Evolutionary conservation across 805 yeast genomes (phyloP).

Genomic region (Kazachstania viticola): DNA sequence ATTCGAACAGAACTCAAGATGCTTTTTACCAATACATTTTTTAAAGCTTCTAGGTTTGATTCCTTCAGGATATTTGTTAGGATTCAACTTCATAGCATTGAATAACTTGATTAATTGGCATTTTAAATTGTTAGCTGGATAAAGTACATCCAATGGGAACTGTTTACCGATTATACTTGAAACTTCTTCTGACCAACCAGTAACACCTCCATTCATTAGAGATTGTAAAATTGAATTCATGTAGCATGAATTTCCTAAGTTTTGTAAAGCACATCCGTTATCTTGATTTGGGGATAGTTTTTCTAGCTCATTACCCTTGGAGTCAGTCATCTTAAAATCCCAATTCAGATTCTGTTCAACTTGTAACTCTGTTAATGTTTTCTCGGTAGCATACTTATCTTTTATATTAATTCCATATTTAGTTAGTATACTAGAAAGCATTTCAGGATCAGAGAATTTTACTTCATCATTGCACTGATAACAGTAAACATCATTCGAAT

Average conservation of each 20-base stretch:
- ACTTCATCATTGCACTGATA: constrained; percentile 85
- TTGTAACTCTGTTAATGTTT: constrained; percentile 77
- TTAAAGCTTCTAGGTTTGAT: constrained; percentile 70
- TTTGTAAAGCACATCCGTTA: constrained; percentile 75
- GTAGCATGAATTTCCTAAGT: constrained; percentile 90
- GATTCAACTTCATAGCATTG: constrained; percentile 51
- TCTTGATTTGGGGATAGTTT: constrained; percentile 33
- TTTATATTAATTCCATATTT: constrained; percentile 59
- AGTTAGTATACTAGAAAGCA: constrained; percentile 28
- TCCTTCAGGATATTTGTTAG: constrained; percentile 55
- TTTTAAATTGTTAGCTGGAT: constrained; percentile 55
- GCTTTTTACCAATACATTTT: constrained; percentile 60
- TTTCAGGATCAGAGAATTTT: constrained; percentile 42
- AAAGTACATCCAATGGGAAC: constrained; percentile 30
- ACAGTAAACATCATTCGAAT: constrained; percentile 73
- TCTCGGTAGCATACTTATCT: constrained; percentile 60
- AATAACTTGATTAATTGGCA: constrained; percentile 70
- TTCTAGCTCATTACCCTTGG: constrained; percentile 49
- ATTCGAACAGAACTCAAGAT: constrained; percentile 74
- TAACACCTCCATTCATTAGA: constrained; percentile 35
- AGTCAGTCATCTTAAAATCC: constrained; percentile 77
- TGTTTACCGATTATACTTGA: constrained; percentile 13
- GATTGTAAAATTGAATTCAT: constrained; percentile 71
- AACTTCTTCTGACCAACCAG: constrained; percentile 27
- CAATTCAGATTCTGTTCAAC: constrained; percentile 87